Base-by-base conservation (phyloP, 345 rosid species). In the Capsella bursapastoris region DNA sequence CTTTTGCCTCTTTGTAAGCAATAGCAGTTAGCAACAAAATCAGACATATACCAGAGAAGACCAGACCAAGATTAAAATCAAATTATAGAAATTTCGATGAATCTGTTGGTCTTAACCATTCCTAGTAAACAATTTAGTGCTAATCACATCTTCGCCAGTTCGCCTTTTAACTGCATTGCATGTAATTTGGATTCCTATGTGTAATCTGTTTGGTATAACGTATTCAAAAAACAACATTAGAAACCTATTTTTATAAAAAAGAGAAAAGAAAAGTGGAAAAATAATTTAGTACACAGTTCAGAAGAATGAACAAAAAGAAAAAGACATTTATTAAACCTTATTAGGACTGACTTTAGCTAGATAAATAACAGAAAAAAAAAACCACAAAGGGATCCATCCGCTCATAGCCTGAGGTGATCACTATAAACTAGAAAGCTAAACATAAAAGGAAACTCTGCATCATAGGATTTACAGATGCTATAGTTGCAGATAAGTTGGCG, bases 391-490 rank as follows among this genome's bases (percentile, higher is more conserved):
- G 64, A 70, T 52, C 51, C 70, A 76, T 60, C 64, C 66, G 18
- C 70, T 63, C 56, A 70, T 64, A 77, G 22, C 68, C 41, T 66
- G 68, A 65, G 57, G 72, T 49, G 72, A 78, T 48, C 68, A 71
- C 81, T 63, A 68, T 51, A 62, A 70, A 62, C 80, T 67, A 71
- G 67, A 66, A 66, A 78, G 62, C 81, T 66, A 64, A 58, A 51
- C 68, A 66, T 44, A 66, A 45, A 59, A 40, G 35, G 27, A 66
- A 65, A 35, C 73, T 71, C 80, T 76, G 55, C 53, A 48, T 8
- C 43, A 6, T 38, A 50, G 57, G 44, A 72, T 66, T 59, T 78
- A 78, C 81, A 78, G 37, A 63, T 68, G 56, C 47, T 50, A 63
- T 45, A 35, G 35, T 10, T 64, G 29, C 47, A 70, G 53, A 47